phyloP scores from a whole-genome alignment of 2,329 filamentous ascomycete species.

The Colletotrichum sp. region DNA sequence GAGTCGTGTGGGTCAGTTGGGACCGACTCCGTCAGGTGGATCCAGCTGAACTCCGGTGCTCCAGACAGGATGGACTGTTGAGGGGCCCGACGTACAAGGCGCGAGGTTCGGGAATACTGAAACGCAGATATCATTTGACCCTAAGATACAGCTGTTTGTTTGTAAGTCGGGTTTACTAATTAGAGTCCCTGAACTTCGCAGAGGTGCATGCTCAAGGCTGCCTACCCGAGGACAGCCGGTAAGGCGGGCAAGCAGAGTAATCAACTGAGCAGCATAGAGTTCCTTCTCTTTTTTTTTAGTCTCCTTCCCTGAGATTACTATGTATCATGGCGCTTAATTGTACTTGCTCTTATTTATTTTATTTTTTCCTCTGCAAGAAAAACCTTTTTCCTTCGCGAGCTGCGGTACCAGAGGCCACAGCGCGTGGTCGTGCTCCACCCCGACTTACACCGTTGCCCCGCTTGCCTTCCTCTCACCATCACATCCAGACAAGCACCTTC shows the following conservation, averaged over 20 bases:
- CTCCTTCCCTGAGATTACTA: background rate
- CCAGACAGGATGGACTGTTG: background rate
- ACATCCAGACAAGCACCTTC: background rate
- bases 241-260: background rate
- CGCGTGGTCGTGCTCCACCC: background rate
- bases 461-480: background rate
- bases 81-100: background rate
- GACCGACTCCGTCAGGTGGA: background rate
- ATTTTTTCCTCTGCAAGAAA: too few species aligned
- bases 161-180: rapidly evolving
- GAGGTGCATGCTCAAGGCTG: background rate
- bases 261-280: background rate
- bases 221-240: background rate
- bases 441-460: background rate
- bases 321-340: too few species aligned
- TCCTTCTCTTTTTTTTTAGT: background rate
- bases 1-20: background rate
- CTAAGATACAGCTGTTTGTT: background rate
- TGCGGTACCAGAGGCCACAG: background rate
- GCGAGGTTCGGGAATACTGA: background rate
- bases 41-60: background rate
- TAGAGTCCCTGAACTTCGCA: background rate
- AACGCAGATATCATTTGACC: rapidly evolving
- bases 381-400: background rate
- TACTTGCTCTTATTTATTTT: too few species aligned